phyloP scores from a whole-genome alignment of 208 protist species.

The Crithidia acanthocephali region DNA sequence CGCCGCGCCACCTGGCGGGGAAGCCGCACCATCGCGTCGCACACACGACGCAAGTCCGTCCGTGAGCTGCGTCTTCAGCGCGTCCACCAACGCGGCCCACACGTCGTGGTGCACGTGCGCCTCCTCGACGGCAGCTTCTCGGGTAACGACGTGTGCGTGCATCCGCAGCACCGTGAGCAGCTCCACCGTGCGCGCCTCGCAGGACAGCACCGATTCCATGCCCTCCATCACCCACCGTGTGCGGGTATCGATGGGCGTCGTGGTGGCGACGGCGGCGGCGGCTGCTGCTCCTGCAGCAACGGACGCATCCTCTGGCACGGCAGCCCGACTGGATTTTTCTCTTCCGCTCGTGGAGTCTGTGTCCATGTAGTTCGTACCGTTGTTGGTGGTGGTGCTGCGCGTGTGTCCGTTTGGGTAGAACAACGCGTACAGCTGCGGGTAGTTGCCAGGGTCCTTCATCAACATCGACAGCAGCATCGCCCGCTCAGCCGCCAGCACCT shows the following conservation, averaged over 20 bases:
- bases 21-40: too few relatives aligned
- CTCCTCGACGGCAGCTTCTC: neutral
- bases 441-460: slow-evolving; percentile 5
- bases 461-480: slow-evolving; percentile 23
- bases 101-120: neutral
- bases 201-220: neutral
- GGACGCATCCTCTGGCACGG: too few relatives aligned
- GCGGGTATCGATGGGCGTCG: too few relatives aligned
- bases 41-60: neutral
- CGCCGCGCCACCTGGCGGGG: too few relatives aligned
- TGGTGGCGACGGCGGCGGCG: too few relatives aligned
- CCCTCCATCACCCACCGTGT: slow-evolving; percentile 11
- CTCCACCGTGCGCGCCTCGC: slow-evolving; percentile 6
- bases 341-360: too few relatives aligned
- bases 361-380: neutral
- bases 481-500: slow-evolving; percentile 25
- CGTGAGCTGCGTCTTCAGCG: neutral
- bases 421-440: slow-evolving; percentile 36
- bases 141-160: neutral
- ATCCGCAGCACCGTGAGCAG: slow-evolving; percentile 29
- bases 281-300: neutral
- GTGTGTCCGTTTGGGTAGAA: slow-evolving; percentile 19
- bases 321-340: too few relatives aligned
- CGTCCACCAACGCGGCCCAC: slow-evolving; percentile 14
- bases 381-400: neutral